Base-by-base conservation (phyloP, 805 yeast species). In the Diddensiella santjacobensis region DNA sequence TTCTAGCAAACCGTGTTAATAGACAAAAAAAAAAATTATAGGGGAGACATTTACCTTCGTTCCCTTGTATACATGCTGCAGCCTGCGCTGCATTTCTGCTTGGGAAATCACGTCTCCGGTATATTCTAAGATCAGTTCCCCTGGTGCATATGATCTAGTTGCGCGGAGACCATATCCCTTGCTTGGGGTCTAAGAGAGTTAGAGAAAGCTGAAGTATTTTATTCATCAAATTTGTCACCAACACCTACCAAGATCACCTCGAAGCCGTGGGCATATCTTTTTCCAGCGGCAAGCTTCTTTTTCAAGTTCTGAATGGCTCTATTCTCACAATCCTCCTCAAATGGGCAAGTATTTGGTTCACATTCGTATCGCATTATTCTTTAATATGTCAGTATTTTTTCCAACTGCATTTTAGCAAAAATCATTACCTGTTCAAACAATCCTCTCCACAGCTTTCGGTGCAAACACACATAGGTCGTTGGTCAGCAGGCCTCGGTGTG, bases 21-120 rank as follows among this genome's bases (percentile, higher is more conserved):
- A 40, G 13, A 3, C 5, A 18, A 29, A 11, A 17, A 30, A 42
- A 30, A 10, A 4, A 4, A 19, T n/a, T 13, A 31, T 4, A 17
- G 3, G 3, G 29, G 26, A 10, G 6, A 8, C 8, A 15, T 17
- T 4, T 23, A 31, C 45, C 42, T 51, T 40, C 1, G 62, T 56
- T n/a, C 58, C 56, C 40, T 61, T 62, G 53, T 72, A 71, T 15
- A 65, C 62, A 4, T 62, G 60, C 3, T 54, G 51, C 53, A 73
- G 59, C 22, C 78, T 56, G 15, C 58, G 51, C 24, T 69, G 67
- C 60, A 74, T 70, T 42, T 68, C 71, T 2, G 56, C 53, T 26
- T 67, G 67, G 42, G 67, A 67, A 22, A 76, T 67, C 13, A 75
- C 71, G 46, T 76, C 80, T 10, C 80, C 80, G 1, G 75, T 68